Evolutionary conservation across 2,329 filamentous ascomycete species (phyloP).

Genomic region (Hirsutella thompsonii): DNA sequence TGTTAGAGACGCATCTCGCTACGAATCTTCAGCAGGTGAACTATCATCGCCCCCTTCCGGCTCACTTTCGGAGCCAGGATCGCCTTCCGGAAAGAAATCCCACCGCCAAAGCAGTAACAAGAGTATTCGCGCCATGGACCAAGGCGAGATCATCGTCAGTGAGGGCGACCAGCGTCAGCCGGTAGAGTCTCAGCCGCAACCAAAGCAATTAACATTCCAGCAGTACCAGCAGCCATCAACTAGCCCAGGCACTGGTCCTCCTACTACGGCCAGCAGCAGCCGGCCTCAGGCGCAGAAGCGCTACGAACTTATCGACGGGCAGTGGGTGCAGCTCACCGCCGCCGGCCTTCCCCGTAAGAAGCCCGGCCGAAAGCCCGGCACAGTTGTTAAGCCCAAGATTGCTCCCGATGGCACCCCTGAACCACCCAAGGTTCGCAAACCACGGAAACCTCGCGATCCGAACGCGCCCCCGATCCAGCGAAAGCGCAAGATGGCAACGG

Average conservation of each 20-base stretch:
- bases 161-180: conserved; percentile 17
- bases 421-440: conserved; percentile 35
- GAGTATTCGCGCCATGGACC: conserved; percentile 25
- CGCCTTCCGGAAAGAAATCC: conserved; percentile 25
- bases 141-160: conserved; percentile 32
- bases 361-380: conserved; percentile 52
- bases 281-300: conserved; percentile 13
- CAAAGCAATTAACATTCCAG: conserved; percentile 13
- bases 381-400: conserved; percentile 30
- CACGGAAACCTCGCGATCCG: conserved; percentile 45
- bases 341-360: conserved; percentile 49
- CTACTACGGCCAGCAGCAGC: neutral
- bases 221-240: conserved; percentile 11
- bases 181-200: conserved; percentile 1
- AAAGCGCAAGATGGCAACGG: conserved; percentile 38
- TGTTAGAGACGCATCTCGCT: conserved; percentile 20
- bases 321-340: conserved; percentile 38
- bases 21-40: conserved; percentile 33
- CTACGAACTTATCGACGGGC: conserved; percentile 22
- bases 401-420: conserved; percentile 20
- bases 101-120: conserved; percentile 13
- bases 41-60: conserved; percentile 39
- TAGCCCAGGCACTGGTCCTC: conserved; percentile 4
- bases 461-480: conserved; percentile 41
- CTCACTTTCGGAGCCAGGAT: conserved; percentile 34